Evolutionary conservation across 768 basidiomycete genomes (phyloP), one percentile per base, ranked within the genome.

Genomic region (Hypholoma fasciculare): DNA sequence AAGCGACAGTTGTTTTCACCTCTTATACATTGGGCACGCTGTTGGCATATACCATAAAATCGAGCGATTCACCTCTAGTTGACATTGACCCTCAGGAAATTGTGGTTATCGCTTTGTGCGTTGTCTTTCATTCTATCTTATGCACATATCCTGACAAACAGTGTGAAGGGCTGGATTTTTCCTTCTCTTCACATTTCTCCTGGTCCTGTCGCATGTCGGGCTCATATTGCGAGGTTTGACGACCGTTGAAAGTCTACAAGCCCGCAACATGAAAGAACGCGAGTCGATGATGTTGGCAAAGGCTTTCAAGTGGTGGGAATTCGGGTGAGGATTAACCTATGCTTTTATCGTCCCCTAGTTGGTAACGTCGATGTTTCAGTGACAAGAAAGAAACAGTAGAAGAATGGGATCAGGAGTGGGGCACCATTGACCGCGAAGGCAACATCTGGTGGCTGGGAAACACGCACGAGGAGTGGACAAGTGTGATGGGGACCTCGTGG

Each of bases 401-500:
- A 37, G 71, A 77, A 44, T 96, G 91, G 88, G 85, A 93, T 61
- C 72, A 74, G 23, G 94, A 96, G 65, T 98, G 92, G 90, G 95
- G 95, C 0, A 72, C 78, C 27, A 75, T 90, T 0, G 76, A 79
- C 7, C 83, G 77, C 30, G 95, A 96, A 67, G 94, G 90, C 0
- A 87, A 94, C 67, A 71, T 96, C 7, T 98, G 95, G 95, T 92
- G 89, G 86, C 72, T 84, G 37, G 95, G 90, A 26, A 82, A 78
- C 61, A 59, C 63, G 46, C 70, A 77, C 49, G 75, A 72, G 43
- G 88, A 87, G 62, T 97, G 94, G 94, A 80, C 82, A 63, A 82
- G 84, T 49, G 87, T 89, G 44, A 96, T 98, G 93, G 95, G 95
- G 8, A 71, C 64, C 36, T 82, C 75, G 57, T 70, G 71, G 55